phyloP scores from a whole-genome alignment of 306 rosid genomes.

The Acmispon strigosus region DNA sequence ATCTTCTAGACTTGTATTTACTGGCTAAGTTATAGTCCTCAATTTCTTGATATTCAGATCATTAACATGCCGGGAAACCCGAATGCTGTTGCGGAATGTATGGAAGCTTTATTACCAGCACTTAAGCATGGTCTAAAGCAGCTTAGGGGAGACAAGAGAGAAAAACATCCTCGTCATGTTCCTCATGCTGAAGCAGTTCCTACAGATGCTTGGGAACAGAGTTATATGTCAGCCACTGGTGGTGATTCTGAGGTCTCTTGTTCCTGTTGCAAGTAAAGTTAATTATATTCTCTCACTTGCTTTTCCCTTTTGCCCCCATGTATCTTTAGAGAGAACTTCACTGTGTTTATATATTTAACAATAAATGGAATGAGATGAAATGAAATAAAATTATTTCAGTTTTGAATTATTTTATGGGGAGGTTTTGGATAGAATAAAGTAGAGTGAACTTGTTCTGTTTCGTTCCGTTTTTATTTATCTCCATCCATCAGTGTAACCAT shows the following conservation, averaged over 20 bases:
- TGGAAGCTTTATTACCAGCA: conserved; percentile 84
- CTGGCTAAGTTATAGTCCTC: not conserved
- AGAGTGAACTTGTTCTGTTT: too few species aligned
- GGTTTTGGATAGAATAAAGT: not conserved
- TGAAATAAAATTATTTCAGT: not conserved
- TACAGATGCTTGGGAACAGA: conserved; percentile 59
- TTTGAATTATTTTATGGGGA: not conserved
- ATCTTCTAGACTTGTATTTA: not conserved
- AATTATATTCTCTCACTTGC: not conserved
- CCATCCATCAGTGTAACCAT: not conserved
- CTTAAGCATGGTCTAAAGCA: conserved; percentile 92
- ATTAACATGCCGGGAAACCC: conserved; percentile 99
- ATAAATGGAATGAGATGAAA: not conserved
- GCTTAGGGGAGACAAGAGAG: conserved; percentile 79
- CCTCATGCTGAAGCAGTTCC: conserved; percentile 66
- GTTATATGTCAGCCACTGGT: conserved; percentile 46
- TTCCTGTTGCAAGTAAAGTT: conserved; percentile 50
- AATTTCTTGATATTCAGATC: conserved; percentile 41
- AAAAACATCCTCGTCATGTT: conserved; percentile 76
- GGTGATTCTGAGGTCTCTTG: conserved; percentile 36
- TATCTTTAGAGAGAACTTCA: not conserved
- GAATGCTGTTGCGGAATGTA: conserved; percentile 87
- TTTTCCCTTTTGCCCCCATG: not conserved
- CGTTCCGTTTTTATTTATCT: not conserved
- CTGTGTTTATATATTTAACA: not conserved